Evolutionary conservation across 352 stramenopile genomes (phyloP), one percentile per base, ranked within the genome.

Genomic region (Phytophthora podocarpi): DNA sequence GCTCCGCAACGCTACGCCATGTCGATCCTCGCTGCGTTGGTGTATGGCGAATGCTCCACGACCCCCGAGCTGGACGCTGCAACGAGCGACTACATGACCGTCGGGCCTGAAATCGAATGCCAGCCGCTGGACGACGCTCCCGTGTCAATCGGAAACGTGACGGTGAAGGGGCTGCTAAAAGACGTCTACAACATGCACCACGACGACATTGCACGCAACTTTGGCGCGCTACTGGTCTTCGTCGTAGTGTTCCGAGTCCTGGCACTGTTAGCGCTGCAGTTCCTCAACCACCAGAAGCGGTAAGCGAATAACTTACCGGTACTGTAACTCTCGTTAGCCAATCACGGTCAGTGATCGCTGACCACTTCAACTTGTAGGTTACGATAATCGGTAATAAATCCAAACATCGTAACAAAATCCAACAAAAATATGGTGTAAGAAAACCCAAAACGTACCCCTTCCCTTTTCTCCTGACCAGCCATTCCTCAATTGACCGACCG

Each of bases 271-370:
- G 63, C 56, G 4, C 39, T 71, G 49, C 56, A 58, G 9, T 70
- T 57, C 47, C 12, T 66, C 21, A 66, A 60, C 34, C 41, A 65
- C 36, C 60, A 69, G 46, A 59, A 64, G 40, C 46, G 53, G 21
- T 64, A 55, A 28, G n/a, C n/a, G n/a, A n/a, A n/a, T n/a, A n/a
- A n/a, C n/a, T n/a, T n/a, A n/a, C n/a, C n/a, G n/a, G n/a, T n/a
- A n/a, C n/a, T n/a, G n/a, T n/a, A n/a, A n/a, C n/a, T n/a, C n/a
- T n/a, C n/a, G n/a, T n/a, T n/a, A n/a, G n/a, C n/a, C n/a, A n/a
- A n/a, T n/a, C n/a, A n/a, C n/a, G n/a, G n/a, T n/a, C n/a, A n/a
- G n/a, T n/a, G n/a, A n/a, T n/a, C n/a, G n/a, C n/a, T 5, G 1
- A 47, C 34, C 28, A 23, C 20, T 41, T 54, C 37, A 45, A 45